Base-by-base conservation (phyloP, 2,329 filamentous ascomycete species). In the Alternaria novae-zelandiae region DNA sequence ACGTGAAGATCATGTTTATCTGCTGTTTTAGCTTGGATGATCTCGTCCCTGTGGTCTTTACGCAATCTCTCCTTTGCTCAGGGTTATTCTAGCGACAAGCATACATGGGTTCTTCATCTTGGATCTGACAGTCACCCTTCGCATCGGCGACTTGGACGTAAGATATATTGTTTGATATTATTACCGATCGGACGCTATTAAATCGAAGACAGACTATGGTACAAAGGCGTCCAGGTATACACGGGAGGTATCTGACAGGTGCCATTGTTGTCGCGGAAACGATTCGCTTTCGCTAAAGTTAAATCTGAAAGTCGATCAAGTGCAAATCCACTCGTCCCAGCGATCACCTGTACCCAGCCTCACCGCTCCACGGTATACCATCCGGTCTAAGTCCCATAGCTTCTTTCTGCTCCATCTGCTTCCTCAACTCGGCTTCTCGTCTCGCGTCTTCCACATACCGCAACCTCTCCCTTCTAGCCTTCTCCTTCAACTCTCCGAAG, bases 401-500 rank as follows among this genome's bases (percentile, higher is more conserved):
- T 45, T 77, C 75, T 66, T 76, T 77, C 59, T 69, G 65, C 25
- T 64, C 56, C 54, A 63, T 55, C 36, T 57, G 55, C 25, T 63
- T 58, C 55, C 53, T 65, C 11, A 65, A 55, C 30, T 73, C 71
- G 1, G 71, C 68, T 57, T 79, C 73, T 28, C 64, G 57, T 55
- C 66, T 65, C 10, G 70, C 60, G 13, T 75, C 65, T 53, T 76
- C 70, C 26, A 78, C 28, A 59, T 78, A 74, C 58, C 64, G 64
- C 0, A 65, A 41, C 8, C 77, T 54, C 65, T 79, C 76, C 30
- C 56, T 44, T 3, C 75, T 60, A 8, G 78, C 78, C 57, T 75
- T 76, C 26, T 73, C 74, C 43, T 78, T 72, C 56, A 79, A 49
- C 62, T 79, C 76, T 10, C 78, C 78, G 66, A 79, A 79, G 0